phyloP scores from a whole-genome alignment of 208 protist genomes.

The Angomonas ambiguus region DNA sequence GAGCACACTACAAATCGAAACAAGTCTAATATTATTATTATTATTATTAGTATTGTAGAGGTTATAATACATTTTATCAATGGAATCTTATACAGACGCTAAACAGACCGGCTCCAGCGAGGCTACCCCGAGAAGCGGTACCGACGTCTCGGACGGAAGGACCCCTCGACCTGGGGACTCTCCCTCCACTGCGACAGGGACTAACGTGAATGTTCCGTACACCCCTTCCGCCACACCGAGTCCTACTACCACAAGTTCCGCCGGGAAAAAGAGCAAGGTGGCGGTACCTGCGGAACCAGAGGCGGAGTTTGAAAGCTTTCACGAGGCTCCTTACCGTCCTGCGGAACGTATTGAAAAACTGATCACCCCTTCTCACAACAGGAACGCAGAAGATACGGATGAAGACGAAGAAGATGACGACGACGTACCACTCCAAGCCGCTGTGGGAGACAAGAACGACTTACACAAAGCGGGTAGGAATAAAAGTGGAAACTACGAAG shows the following conservation, averaged over 20 bases:
- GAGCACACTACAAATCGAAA: neutral
- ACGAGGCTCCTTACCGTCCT: constrained; percentile 10
- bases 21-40: neutral
- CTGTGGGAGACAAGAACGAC: neutral
- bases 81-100: neutral
- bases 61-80: neutral
- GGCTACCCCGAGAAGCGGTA: neutral
- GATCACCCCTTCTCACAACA: constrained; percentile 3
- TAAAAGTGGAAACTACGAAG: neutral
- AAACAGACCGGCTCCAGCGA: neutral
- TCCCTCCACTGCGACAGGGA: neutral
- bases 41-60: neutral
- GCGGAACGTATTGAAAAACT: constrained; percentile 24
- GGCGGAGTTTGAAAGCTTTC: constrained; percentile 37
- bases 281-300: constrained; percentile 21
- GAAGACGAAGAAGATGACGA: constrained; percentile 5
- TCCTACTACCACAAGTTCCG: constrained; percentile 4
- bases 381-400: neutral
- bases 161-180: neutral
- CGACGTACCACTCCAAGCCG: neutral
- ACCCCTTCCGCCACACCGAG: neutral
- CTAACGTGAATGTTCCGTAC: neutral
- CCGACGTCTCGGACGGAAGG: neutral
- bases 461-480: neutral
- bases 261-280: constrained; percentile 6